Percentiles rank a stretch among this genome's conserved stretches.
phyloP scores from a whole-genome alignment of 2,329 filamentous ascomycete species.

The Microascus cirrosus region DNA sequence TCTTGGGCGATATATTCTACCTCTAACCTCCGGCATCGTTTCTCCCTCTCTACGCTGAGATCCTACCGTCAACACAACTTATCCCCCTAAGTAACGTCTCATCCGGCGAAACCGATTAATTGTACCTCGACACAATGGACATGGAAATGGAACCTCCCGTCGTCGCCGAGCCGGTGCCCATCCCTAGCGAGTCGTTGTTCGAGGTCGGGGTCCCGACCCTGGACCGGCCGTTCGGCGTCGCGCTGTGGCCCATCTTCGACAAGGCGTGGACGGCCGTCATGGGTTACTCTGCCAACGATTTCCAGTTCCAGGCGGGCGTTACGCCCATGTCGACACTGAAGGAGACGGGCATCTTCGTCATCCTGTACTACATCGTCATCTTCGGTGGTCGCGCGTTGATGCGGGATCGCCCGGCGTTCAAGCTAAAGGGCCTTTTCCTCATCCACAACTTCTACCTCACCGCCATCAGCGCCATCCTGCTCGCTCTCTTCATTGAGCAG shows the following conservation, averaged over 20 bases:
- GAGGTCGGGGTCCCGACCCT: slow-evolving; percentile 55
- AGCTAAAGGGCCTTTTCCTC: slow-evolving; percentile 81
- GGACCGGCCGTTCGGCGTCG: slow-evolving; percentile 83
- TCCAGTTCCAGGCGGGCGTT: slow-evolving; percentile 68
- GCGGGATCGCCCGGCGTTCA: slow-evolving; percentile 74
- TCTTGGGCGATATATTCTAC: neutral
- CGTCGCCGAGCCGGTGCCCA: slow-evolving; percentile 26
- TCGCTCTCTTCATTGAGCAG: slow-evolving; percentile 85
- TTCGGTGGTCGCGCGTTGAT: slow-evolving; percentile 89
- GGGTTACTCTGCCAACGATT: slow-evolving; percentile 78
- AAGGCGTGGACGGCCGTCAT: slow-evolving; percentile 66
- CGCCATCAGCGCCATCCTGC: slow-evolving; percentile 65
- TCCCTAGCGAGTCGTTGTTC: slow-evolving; percentile 31
- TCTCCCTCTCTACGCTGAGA: neutral
- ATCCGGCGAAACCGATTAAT: neutral
- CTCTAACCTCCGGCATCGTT: neutral
- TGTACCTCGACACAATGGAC: neutral
- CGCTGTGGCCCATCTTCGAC: slow-evolving; percentile 90
- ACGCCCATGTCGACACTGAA: slow-evolving; percentile 87
- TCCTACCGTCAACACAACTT: neutral
- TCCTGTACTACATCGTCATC: slow-evolving; percentile 86
- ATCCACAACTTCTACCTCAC: slow-evolving; percentile 96
- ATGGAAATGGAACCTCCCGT: neutral
- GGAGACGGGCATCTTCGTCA: slow-evolving; percentile 68
- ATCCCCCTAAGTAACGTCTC: neutral